Evolutionary conservation across 2,329 filamentous ascomycete genomes (phyloP).

Genomic region (Trichoderma asperellum): DNA sequence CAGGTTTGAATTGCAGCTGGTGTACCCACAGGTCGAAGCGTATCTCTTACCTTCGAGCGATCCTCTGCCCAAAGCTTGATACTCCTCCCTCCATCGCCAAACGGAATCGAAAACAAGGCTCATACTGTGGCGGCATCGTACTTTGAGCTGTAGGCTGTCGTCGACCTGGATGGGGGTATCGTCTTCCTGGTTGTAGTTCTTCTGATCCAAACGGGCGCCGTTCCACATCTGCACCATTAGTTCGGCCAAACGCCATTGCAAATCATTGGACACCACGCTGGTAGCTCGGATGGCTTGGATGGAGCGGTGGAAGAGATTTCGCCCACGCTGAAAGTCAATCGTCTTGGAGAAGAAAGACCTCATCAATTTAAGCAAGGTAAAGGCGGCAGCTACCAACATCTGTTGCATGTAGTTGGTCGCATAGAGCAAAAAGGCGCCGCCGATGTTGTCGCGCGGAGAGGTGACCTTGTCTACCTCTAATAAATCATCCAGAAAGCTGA

Average conservation of each 20-base stretch:
- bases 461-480: conserved; percentile 56
- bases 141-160: conserved; percentile 75
- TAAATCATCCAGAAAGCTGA: conserved; percentile 69
- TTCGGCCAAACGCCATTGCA: conserved; percentile 78
- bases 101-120: conserved; percentile 83
- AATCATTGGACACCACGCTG: conserved; percentile 76
- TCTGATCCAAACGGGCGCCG: conserved; percentile 60
- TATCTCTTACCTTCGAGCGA: conserved; percentile 67
- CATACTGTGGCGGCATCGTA: conserved; percentile 84
- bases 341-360: conserved; percentile 74
- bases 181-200: conserved; percentile 55
- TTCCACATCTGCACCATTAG: conserved; percentile 90
- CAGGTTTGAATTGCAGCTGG: conserved; percentile 28
- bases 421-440: conserved; percentile 64
- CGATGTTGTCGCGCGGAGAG: conserved; percentile 50
- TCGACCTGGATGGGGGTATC: conserved; percentile 59
- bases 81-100: conserved; percentile 84
- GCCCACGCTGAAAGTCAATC: conserved; percentile 70
- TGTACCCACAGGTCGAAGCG: conserved; percentile 28
- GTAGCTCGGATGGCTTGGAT: conserved; percentile 72
- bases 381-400: conserved; percentile 81
- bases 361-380: conserved; percentile 77
- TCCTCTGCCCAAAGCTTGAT: conserved; percentile 70
- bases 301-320: conserved; percentile 70
- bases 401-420: conserved; percentile 79